These are phyloP conservation scores for Ogataea corticis DNA, from an alignment of 805 yeast species.

Conservation along the genomic window DNA sequence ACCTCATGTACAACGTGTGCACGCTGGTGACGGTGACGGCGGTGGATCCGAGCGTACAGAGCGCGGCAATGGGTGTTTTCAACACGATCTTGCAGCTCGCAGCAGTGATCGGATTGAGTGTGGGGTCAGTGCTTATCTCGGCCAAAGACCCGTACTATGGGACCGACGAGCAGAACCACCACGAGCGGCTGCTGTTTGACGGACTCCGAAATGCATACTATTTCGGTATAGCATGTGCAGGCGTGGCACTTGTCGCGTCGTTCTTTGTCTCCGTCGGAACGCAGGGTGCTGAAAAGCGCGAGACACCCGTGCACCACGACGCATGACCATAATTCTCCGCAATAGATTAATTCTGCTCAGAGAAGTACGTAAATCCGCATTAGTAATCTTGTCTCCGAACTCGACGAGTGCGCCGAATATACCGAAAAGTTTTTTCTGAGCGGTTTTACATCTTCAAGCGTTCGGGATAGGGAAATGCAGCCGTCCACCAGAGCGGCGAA, in stretches of 20 bases:
- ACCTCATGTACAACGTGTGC: slow-evolving; percentile 41
- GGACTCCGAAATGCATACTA: slow-evolving; percentile 36
- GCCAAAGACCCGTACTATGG: slow-evolving; percentile 31
- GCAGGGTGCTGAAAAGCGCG: slow-evolving; percentile 13
- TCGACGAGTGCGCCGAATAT: background rate
- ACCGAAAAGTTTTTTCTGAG: background rate
- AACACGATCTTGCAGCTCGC: slow-evolving; percentile 39
- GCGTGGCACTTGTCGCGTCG: slow-evolving; percentile 27
- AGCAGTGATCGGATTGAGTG: slow-evolving; percentile 39
- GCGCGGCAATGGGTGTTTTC: slow-evolving; percentile 43
- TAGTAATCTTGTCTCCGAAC: background rate
- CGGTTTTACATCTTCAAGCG: background rate
- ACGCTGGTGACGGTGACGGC: slow-evolving; percentile 39
- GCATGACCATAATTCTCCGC: background rate
- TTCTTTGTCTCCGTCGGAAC: slow-evolving; percentile 36
- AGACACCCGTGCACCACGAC: background rate
- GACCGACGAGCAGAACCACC: slow-evolving; percentile 15
- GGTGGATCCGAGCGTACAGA: slow-evolving; percentile 35
- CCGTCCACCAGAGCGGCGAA: no score
- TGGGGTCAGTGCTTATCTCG: slow-evolving; percentile 37
- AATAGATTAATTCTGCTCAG: background rate
- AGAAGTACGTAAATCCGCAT: no score
- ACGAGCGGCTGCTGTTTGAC: slow-evolving; percentile 24
- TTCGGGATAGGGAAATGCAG: no score
- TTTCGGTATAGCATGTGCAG: slow-evolving; percentile 35